These are phyloP conservation scores for Insectozyma bohioensis DNA, from an alignment of 1,139 yeast genomes.

Conservation along the genomic window DNA sequence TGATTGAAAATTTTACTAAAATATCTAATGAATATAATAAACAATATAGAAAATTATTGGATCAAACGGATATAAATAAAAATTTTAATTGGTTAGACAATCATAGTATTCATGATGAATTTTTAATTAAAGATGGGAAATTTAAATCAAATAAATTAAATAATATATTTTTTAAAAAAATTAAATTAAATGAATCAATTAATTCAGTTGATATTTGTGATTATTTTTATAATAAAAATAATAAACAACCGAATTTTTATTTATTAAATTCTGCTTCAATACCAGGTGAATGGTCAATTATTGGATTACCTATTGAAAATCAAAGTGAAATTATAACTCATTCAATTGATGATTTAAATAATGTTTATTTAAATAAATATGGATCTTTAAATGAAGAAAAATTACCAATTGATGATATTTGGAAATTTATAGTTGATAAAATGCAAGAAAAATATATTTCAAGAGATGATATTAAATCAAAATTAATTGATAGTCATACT, in stretches of 20 bases:
- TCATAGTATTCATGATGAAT: conserved; percentile 15
- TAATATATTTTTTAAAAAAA: conserved; percentile 17
- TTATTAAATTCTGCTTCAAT: conserved; percentile 70
- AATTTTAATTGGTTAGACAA: conserved; percentile 8
- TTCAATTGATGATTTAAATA: conserved; percentile 44
- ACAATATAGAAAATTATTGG: conserved; percentile 13
- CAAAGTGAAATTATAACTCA: conserved; percentile 65
- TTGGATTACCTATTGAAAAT: conserved; percentile 63
- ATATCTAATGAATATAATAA: conserved; percentile 46
- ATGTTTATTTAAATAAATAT: conserved; percentile 20
- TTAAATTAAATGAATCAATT: conserved; percentile 16
- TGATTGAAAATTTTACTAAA: conserved; percentile 63
- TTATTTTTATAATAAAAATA: conserved; percentile 19
- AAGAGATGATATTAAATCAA: conserved; percentile 19
- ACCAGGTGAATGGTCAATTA: conserved; percentile 87
- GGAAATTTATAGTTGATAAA: conserved; percentile 25
- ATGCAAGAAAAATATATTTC: conserved; percentile 24
- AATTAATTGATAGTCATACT: conserved; percentile 13
- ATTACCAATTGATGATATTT: conserved; percentile 14
- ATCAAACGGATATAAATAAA: conserved; percentile 1
- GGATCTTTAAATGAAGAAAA: conserved; percentile 11
- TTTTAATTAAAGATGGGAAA: conserved; percentile 12
- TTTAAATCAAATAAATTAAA: conserved; percentile 6
- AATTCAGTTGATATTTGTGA: conserved; percentile 54
- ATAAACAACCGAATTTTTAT: conserved; percentile 40